phyloP scores from a whole-genome alignment of 2,329 filamentous ascomycete species.

The Aspergillus caelatus region DNA sequence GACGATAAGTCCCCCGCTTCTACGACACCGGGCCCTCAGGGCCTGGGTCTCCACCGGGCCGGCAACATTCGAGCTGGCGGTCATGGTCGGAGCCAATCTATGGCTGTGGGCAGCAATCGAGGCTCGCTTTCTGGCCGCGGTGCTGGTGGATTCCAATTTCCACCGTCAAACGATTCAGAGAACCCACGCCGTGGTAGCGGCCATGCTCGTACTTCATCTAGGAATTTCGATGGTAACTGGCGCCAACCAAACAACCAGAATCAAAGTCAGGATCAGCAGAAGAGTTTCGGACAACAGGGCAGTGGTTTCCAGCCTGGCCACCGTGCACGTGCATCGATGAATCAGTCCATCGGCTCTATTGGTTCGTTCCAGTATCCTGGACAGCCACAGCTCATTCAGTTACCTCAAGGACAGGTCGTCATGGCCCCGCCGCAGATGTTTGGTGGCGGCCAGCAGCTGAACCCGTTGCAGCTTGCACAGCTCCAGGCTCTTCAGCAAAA shows the following conservation, averaged over 20 bases:
- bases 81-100: constrained; percentile 52
- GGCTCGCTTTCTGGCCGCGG: constrained; percentile 65
- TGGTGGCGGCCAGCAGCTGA: constrained; percentile 77
- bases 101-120: constrained; percentile 64
- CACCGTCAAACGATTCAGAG: constrained; percentile 60
- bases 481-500: constrained; percentile 93
- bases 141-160: constrained; percentile 74
- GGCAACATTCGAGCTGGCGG: constrained; percentile 85
- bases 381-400: constrained; percentile 84
- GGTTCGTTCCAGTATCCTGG: constrained; percentile 86
- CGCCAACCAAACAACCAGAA: constrained; percentile 70
- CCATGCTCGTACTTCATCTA: constrained; percentile 79
- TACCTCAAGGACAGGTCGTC: constrained; percentile 79
- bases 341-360: constrained; percentile 79
- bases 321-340: constrained; percentile 80
- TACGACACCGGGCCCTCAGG: constrained; percentile 58
- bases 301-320: constrained; percentile 88
- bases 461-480: constrained; percentile 84
- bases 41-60: constrained; percentile 70
- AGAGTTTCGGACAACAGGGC: constrained; percentile 69
- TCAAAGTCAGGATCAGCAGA: constrained; percentile 50
- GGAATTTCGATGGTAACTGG: constrained; percentile 99
- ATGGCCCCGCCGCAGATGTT: constrained; percentile 81
- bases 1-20: constrained; percentile 48
- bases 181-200: constrained; percentile 78